Evolutionary conservation across 2,329 filamentous ascomycete species (phyloP).

Genomic region (Metarhizium sp.): DNA sequence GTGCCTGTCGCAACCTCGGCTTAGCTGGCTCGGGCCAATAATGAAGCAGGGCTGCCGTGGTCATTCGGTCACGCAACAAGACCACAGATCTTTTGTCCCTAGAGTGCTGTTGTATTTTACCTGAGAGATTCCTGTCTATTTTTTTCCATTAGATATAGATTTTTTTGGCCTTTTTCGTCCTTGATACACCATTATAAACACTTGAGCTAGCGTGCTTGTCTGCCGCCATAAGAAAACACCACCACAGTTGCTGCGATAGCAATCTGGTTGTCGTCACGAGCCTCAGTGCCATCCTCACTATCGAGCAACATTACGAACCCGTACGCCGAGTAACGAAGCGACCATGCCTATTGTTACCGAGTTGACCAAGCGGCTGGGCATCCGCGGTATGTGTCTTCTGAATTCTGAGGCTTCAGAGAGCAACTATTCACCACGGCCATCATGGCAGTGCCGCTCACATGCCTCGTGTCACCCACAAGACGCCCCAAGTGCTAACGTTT

Average conservation of each 20-base stretch:
- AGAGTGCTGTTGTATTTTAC: too few relatives aligned
- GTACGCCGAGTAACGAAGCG: not conserved
- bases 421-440: not conserved
- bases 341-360: conserved; percentile 50
- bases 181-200: not conserved
- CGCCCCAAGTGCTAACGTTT: not conserved
- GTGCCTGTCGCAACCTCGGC: not conserved
- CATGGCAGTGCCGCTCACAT: too few relatives aligned
- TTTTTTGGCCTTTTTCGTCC: not conserved
- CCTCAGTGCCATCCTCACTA: not conserved
- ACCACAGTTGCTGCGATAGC: not conserved
- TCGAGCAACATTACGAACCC: not conserved
- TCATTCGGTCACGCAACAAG: not conserved
- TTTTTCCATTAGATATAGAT: not conserved
- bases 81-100: too few relatives aligned
- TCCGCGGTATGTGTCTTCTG: conserved; percentile 30
- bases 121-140: too few relatives aligned
- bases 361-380: conserved; percentile 48
- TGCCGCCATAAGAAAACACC: not conserved
- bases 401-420: not conserved
- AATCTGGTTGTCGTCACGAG: not conserved
- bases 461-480: not conserved
- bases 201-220: not conserved
- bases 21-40: not conserved
- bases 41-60: not conserved